phyloP scores from a whole-genome alignment of 2,329 filamentous ascomycete species.

The Macroventuria anomochaeta region DNA sequence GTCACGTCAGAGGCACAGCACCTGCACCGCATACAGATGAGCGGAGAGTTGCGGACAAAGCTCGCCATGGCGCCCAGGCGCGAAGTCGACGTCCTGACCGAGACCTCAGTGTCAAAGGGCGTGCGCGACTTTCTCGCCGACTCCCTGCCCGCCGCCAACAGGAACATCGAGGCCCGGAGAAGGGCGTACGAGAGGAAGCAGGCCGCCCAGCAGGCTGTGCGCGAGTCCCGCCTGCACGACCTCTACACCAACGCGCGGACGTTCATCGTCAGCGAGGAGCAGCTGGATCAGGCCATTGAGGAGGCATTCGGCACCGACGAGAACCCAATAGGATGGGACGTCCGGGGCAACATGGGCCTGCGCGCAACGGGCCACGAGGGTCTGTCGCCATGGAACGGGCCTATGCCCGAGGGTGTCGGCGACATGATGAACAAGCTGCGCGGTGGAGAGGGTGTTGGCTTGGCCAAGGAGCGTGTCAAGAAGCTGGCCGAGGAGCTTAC shows the following conservation, averaged over 20 bases:
- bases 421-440: constrained; percentile 44
- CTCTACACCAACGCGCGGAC: constrained; percentile 86
- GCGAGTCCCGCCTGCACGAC: constrained; percentile 77
- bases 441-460: constrained; percentile 47
- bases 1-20: constrained; percentile 30
- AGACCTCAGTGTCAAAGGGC: constrained; percentile 39
- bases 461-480: constrained; percentile 65
- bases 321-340: constrained; percentile 50
- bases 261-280: constrained; percentile 84
- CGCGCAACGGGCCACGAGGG: constrained; percentile 31
- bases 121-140: constrained; percentile 46
- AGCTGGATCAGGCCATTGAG: constrained; percentile 77
- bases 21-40: constrained; percentile 29
- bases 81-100: constrained; percentile 60
- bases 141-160: constrained; percentile 35
- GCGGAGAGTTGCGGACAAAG: constrained; percentile 57
- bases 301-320: constrained; percentile 72
- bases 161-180: constrained; percentile 40
- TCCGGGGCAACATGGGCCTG: constrained; percentile 28
- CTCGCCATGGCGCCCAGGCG: constrained; percentile 69
- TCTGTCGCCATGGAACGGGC: constrained; percentile 41
- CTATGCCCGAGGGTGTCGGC: constrained; percentile 41
- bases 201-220: constrained; percentile 62
- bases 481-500: constrained; percentile 71
- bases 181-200: constrained; percentile 51